Base-by-base conservation (phyloP, 768 basidiomycete genomes). In the Hortiboletus flavorubellus region DNA sequence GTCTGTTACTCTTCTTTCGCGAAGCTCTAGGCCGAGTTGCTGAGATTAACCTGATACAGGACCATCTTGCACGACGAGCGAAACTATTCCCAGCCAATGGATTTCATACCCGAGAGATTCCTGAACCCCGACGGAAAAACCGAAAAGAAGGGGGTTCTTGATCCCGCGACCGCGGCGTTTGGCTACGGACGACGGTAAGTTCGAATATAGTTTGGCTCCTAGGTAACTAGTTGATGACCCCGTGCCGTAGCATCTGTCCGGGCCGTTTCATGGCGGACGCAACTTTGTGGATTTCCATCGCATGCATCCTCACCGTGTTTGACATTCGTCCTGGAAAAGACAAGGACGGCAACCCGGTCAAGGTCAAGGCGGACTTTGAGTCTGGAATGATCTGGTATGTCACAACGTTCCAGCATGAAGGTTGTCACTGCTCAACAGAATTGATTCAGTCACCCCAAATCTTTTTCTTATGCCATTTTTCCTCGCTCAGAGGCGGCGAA, bases 251-350 rank as follows among this genome's bases (percentile, higher is more conserved):
- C 10, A 66, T 75, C 6, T 79, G 78, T 50, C 76, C 80, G 11
- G 80, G 80, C 4, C 68, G 72, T 42, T 66, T 75, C 55, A 70
- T 81, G 56, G 78, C 76, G 5, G 75, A 78, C 26, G 65, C 74
- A 0, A 75, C 72, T 26, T 50, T 78, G 41, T 73, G 72, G 62
- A 70, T 68, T 35, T 68, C 68, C 14, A 66, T 68, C 26, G 68
- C 66, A n/a, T 68, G 66, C 37, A 59, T 68, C 29, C 62, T 68
- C 40, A 62, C 58, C n/a, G 67, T 64, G 12, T 68, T 68, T 39
- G 50, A 70, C 35, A 68, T 68, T 41, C 46, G 43, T 8, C 62
- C 64, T 1, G 68, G 62, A 0, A 64, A 58, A 39, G 64, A 62
- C 14, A 47, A 58, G 38, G 40, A 64, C 2, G 67, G 68, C 5